Percentiles rank a stretch among this genome's conserved stretches.
Conservation (phyloP, 2,329 filamentous ascomycete species). For the Ophiocordyceps camponoti-rufipedis region DNA sequence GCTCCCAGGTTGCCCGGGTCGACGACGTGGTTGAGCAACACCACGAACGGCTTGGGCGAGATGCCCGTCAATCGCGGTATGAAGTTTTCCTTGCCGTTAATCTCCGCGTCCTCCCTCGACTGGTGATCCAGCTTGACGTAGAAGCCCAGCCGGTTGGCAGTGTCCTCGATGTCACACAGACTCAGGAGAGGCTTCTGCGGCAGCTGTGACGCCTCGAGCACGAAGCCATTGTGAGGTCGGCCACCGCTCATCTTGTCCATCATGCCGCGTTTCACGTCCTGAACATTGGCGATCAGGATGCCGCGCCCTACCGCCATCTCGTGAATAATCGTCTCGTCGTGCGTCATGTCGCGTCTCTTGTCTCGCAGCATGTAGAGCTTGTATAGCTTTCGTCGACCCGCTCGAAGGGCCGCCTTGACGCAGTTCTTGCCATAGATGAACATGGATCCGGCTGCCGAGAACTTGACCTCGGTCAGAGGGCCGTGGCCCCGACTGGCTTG, state of each 20-base stretch:
- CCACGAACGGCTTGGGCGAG: constrained; percentile 44
- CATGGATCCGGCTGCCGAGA: constrained; percentile 46
- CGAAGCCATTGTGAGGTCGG: constrained; percentile 75
- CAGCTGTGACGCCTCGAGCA: constrained; percentile 74
- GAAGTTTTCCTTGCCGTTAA: constrained; percentile 53
- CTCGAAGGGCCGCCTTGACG: constrained; percentile 59
- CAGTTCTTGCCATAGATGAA: constrained; percentile 78
- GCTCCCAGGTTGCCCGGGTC: constrained; percentile 85
- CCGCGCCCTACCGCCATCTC: constrained; percentile 26
- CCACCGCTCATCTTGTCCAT: constrained; percentile 71
- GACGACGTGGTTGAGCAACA: constrained; percentile 58
- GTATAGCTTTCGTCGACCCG: constrained; percentile 54
- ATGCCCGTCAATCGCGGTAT: constrained; percentile 11
- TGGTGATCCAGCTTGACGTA: constrained; percentile 45
- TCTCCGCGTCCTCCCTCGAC: constrained; percentile 49
- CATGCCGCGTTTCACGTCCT: constrained; percentile 41
- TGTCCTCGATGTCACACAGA: constrained; percentile 30
- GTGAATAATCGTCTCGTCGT: constrained; percentile 24
- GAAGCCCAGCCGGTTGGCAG: constrained; percentile 31
- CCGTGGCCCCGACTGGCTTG: background rate
- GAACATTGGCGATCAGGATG: constrained; percentile 39
- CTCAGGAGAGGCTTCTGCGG: constrained; percentile 49
- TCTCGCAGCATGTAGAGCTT: constrained; percentile 57
- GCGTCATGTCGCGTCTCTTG: constrained; percentile 29
- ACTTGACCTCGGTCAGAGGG: background rate